These are phyloP conservation scores for Haplosporangium gracile DNA, from an alignment of 192 early-diverging fungal species.

Conservation along the genomic window DNA sequence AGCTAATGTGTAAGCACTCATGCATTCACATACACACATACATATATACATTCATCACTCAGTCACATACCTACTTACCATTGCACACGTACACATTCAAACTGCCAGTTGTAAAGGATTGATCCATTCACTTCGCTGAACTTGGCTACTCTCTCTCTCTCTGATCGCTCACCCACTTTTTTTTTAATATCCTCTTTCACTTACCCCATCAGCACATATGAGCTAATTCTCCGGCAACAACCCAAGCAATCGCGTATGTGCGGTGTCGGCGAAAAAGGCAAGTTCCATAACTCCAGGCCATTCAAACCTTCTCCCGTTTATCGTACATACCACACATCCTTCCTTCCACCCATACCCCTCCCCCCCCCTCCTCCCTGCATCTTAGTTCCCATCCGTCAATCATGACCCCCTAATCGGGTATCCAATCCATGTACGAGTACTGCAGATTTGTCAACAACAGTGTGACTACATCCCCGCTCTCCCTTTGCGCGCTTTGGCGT, in stretches of 20 bases:
- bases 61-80: background rate
- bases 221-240: conserved; percentile 84
- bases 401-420: background rate
- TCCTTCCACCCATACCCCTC: background rate
- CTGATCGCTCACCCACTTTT: background rate
- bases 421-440: too few species aligned
- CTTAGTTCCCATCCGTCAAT: background rate
- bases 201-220: conserved; percentile 57
- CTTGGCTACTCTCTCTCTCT: background rate
- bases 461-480: too few species aligned
- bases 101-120: background rate
- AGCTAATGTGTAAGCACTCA: conserved; percentile 54
- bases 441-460: too few species aligned
- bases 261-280: conserved; percentile 95
- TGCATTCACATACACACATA: conserved; percentile 14
- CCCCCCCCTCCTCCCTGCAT: background rate
- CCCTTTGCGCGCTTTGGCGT: too few species aligned
- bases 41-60: background rate
- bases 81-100: background rate
- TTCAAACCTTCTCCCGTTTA: background rate
- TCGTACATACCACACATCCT: background rate
- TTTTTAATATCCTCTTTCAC: background rate
- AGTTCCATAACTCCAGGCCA: conserved; percentile 21
- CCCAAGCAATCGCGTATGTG: conserved; percentile 94
- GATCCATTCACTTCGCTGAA: background rate